Conservation (phyloP, 352 stramenopile species). For the Globisporangium spiculum region DNA sequence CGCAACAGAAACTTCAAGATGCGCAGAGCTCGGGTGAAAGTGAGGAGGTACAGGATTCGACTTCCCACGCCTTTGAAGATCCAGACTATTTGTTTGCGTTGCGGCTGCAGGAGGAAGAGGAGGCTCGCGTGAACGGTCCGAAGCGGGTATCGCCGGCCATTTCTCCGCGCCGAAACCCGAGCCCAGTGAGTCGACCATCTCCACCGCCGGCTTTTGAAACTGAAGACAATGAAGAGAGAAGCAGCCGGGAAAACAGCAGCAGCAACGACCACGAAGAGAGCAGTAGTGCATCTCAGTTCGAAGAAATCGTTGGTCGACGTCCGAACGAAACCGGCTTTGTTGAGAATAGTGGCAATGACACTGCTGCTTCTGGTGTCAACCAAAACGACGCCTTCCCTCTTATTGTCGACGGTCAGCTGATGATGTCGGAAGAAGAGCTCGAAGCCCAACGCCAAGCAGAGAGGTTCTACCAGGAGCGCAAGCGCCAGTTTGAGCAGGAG, state of each 20-base stretch:
- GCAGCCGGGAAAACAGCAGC: neutral
- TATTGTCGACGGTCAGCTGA: constrained; percentile 48
- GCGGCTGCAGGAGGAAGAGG: constrained; percentile 77
- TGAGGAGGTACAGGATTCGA: neutral
- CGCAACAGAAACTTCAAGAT: constrained; percentile 10
- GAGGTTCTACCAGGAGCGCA: constrained; percentile 72
- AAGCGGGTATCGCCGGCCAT: constrained; percentile 12
- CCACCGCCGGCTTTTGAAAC: constrained; percentile 7
- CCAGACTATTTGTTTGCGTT: constrained; percentile 73
- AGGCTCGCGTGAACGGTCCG: constrained; percentile 25
- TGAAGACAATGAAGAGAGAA: neutral
- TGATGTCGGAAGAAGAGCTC: constrained; percentile 61
- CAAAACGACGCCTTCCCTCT: constrained; percentile 36
- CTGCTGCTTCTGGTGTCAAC: constrained; percentile 19
- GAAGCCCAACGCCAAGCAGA: constrained; percentile 69
- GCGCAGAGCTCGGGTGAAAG: neutral
- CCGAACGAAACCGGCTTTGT: neutral
- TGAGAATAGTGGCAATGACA: neutral
- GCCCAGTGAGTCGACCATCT: constrained; percentile 13
- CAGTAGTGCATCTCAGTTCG: constrained; percentile 5
- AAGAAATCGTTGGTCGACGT: neutral
- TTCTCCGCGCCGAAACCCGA: constrained; percentile 20
- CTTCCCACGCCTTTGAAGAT: constrained; percentile 29
- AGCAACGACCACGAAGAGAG: neutral
- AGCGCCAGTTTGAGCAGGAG: constrained; percentile 44